Evolutionary conservation across 2,329 filamentous ascomycete species (phyloP), one percentile per base, ranked within the genome.

Genomic region (Lasiodiplodia citricola): DNA sequence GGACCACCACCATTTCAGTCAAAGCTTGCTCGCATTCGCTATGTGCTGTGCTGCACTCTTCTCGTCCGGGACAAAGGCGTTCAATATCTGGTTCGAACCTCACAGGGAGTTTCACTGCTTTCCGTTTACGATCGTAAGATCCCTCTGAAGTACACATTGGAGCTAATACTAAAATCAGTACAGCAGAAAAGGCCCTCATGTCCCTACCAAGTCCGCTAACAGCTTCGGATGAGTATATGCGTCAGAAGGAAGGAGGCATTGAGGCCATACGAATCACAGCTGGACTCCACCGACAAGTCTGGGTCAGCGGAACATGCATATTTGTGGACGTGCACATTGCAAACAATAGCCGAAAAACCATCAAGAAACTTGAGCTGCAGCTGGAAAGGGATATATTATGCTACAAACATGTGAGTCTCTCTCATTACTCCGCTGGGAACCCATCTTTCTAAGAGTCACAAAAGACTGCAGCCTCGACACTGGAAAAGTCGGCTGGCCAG

Each of bases 281-380:
- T 35, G 85, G 85, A 7, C 73, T 87, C 10, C 85, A 87, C 73
- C 82, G 86, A n/a, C 85, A 87, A 74, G 86, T 86, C 35, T 87
- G 86, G 86, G 84, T 87, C 66, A 87, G 84, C 71, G 86, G 85
- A 18, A 84, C 84, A 25, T 84, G 79, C 71, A 83, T 87, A 41
- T 87, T 87, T 70, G 82, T 86, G 18, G 85, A 87, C 70, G 79
- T 87, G 3, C 83, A 86, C 67, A 78, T 87, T 47, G 76, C 78
- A 51, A 87, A 87, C 72, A 82, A 81, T 52, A 85, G 81, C 70
- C 80, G 80, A 38, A 87, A 84, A 72, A 75, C 74, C 0, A 78
- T 87, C 67, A 85, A 81, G 71, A 84, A 80, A 67, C 79, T 87
- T 35, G 85, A 87, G 67, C 73, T 87, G 47, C 83, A 84, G 56